Conservation (phyloP, 257 asterid genomes). For the Nicotiana paniculata region DNA sequence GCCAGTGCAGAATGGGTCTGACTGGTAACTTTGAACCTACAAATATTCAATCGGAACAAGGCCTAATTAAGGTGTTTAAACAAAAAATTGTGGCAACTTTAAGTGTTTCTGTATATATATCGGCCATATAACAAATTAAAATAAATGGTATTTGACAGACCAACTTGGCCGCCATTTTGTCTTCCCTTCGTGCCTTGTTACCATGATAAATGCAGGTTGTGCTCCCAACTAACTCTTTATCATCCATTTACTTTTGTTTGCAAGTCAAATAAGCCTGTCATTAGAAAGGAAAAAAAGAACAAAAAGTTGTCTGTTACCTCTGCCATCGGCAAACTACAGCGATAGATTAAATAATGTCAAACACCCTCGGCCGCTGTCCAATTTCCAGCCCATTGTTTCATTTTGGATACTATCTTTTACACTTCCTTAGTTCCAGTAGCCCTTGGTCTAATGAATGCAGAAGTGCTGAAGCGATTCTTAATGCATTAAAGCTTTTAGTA, state of each 20-base stretch:
- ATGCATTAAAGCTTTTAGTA: background rate
- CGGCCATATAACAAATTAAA: background rate
- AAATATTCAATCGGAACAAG: too few species aligned
- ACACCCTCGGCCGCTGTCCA: background rate
- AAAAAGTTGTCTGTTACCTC: background rate
- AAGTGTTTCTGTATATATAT: too few species aligned
- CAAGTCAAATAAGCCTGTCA: background rate
- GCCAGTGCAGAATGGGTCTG: too few species aligned
- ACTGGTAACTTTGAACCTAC: too few species aligned
- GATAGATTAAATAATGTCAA: background rate
- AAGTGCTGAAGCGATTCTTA: background rate
- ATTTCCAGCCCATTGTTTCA: background rate
- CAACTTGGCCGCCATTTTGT: background rate
- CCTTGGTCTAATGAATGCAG: background rate
- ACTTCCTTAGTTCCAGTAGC: background rate
- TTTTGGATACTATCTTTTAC: background rate
- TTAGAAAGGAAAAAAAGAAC: background rate
- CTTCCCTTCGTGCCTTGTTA: background rate
- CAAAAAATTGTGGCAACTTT: too few species aligned
- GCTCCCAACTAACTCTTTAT: background rate
- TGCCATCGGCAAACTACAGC: background rate
- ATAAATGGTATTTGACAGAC: background rate
- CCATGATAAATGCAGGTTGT: background rate
- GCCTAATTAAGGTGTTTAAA: too few species aligned
- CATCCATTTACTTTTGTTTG: background rate